phyloP scores from a whole-genome alignment of 2,329 filamentous ascomycete species.

The Diaporthe ilicicola region DNA sequence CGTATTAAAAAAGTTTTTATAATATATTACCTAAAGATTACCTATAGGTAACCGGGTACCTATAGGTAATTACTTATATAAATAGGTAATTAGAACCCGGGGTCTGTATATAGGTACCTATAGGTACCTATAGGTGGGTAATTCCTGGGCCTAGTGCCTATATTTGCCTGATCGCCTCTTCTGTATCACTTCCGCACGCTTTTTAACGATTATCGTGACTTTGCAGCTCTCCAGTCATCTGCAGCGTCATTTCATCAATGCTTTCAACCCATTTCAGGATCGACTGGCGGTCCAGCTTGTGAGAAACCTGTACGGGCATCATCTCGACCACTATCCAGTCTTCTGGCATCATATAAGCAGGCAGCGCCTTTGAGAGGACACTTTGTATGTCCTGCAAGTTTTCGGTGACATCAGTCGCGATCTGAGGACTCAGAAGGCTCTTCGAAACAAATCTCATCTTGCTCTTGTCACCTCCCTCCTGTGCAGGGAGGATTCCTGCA shows the following conservation, averaged over 20 bases:
- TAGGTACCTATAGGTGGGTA: too few relatives aligned
- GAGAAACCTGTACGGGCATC: not conserved
- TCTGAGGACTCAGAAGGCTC: not conserved
- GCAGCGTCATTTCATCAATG: not conserved
- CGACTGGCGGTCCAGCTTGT: not conserved
- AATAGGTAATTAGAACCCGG: too few relatives aligned
- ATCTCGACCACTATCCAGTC: not conserved
- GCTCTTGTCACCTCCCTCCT: not conserved
- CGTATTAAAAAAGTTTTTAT: too few relatives aligned
- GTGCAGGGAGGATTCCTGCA: not conserved
- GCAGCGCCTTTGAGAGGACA: slow-evolving; percentile 46
- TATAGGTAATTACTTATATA: too few relatives aligned
- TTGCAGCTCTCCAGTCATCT: not conserved
- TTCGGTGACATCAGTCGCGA: not conserved
- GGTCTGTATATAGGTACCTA: too few relatives aligned
- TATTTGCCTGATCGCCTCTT: slow-evolving; percentile 46
- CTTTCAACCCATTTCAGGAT: not conserved
- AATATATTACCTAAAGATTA: too few relatives aligned
- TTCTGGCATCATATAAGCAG: not conserved
- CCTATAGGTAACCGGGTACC: too few relatives aligned
- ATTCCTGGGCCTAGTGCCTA: too few relatives aligned
- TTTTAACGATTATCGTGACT: not conserved
- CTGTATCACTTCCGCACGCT: not conserved
- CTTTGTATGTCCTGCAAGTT: slow-evolving; percentile 37
- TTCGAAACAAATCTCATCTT: not conserved